These are phyloP conservation scores for Scheffersomyces cryptocercus DNA, from an alignment of 1,139 yeast species.

Conservation along the genomic window DNA sequence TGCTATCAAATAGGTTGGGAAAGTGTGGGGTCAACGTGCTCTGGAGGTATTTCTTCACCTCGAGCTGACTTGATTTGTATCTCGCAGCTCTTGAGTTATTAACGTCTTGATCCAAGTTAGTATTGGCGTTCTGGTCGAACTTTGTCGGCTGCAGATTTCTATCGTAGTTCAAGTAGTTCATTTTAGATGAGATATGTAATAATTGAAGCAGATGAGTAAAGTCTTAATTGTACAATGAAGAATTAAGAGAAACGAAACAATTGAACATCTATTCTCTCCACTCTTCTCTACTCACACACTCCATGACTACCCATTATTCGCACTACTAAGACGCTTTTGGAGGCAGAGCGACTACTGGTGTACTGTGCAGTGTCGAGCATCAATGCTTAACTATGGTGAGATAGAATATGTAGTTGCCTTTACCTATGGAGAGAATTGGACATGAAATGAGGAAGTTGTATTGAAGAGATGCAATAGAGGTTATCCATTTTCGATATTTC, in stretches of 20 bases:
- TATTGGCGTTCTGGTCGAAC: conserved; percentile 27
- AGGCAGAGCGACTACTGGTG: too few species aligned
- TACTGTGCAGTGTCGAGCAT: too few species aligned
- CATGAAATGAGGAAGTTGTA: too few species aligned
- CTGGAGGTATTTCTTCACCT: conserved; percentile 46
- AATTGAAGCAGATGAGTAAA: background rate
- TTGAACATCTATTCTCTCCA: background rate
- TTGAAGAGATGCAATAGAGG: too few species aligned
- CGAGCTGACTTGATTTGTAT: conserved; percentile 46
- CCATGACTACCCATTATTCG: too few species aligned
- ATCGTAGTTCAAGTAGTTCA: conserved; percentile 13
- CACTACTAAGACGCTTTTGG: too few species aligned
- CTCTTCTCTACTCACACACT: background rate
- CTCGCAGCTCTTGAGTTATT: conserved; percentile 46
- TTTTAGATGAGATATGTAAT: conserved; percentile 1
- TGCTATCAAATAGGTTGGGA: conserved; percentile 8
- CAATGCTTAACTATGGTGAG: too few species aligned
- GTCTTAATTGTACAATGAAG: background rate
- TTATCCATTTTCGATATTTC: too few species aligned
- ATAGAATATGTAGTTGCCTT: too few species aligned
- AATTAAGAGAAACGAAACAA: background rate
- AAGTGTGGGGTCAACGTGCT: conserved; percentile 10
- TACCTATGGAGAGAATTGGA: too few species aligned
- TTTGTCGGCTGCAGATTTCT: conserved; percentile 11
- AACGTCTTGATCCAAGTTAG: conserved; percentile 63